A percentile compares a stretch with the other conserved stretches of the same genome.
Conservation (phyloP, 306 rosid species). For the Amphicarpaea edgeworthii region DNA sequence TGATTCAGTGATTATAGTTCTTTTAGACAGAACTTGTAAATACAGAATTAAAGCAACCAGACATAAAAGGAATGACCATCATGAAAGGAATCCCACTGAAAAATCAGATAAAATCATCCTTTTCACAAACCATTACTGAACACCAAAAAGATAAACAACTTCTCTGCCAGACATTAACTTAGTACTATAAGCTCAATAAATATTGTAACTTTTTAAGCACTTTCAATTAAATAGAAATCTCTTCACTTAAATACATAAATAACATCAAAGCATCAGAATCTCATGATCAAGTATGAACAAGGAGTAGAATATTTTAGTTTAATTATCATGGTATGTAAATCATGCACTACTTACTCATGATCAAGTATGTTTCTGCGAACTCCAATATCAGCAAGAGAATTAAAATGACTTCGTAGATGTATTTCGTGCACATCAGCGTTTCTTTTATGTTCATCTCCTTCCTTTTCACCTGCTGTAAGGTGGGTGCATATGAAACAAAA, state of each 20-base stretch:
- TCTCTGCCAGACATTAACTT: neutral
- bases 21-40: constrained; percentile 24
- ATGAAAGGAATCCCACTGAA: constrained; percentile 2
- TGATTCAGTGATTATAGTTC: constrained; percentile 26
- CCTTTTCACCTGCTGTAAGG: constrained; percentile 89
- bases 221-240: too few species aligned
- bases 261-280: too few species aligned
- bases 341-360: constrained; percentile 89
- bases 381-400: constrained; percentile 61
- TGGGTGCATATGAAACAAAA: constrained; percentile 94
- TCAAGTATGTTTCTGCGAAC: constrained; percentile 69
- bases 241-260: too few species aligned
- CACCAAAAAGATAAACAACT: neutral
- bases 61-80: neutral
- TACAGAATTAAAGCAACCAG: neutral
- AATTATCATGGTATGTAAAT: constrained; percentile 1
- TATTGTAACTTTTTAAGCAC: too few species aligned
- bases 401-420: constrained; percentile 76
- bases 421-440: constrained; percentile 85
- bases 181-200: too few species aligned
- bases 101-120: neutral
- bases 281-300: too few species aligned
- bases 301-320: constrained; percentile 2
- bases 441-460: constrained; percentile 76
- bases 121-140: neutral